Evolutionary conservation across 345 rosid species (phyloP).

Genomic region (Populus nigra): DNA sequence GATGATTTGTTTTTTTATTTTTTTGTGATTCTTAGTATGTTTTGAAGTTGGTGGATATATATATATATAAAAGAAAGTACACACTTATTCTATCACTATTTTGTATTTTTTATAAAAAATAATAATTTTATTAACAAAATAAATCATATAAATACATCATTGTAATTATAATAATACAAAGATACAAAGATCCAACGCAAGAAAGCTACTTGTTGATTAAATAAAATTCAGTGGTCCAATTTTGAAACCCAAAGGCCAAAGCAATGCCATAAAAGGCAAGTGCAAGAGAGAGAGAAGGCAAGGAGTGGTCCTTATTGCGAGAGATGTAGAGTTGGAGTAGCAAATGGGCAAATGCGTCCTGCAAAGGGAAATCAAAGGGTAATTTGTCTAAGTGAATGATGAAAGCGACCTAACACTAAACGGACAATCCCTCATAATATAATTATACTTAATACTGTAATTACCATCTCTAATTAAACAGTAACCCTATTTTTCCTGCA

Average conservation of each 20-base stretch:
- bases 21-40: too few relatives aligned
- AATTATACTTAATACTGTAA: neutral
- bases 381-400: constrained; percentile 22
- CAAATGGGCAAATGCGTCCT: constrained; percentile 8
- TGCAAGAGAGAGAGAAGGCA: constrained; percentile 20
- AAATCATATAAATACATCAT: too few relatives aligned
- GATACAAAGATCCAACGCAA: too few relatives aligned
- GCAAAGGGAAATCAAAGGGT: neutral
- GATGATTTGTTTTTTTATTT: too few relatives aligned
- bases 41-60: too few relatives aligned
- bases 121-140: too few relatives aligned
- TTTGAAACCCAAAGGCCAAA: constrained; percentile 3
- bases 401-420: constrained; percentile 33
- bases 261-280: constrained; percentile 28
- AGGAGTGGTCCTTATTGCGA: neutral
- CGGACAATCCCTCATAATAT: neutral
- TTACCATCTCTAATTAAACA: neutral
- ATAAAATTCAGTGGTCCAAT: neutral
- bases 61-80: too few relatives aligned
- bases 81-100: too few relatives aligned
- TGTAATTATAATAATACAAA: too few relatives aligned
- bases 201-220: too few relatives aligned
- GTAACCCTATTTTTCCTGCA: neutral
- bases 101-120: too few relatives aligned
- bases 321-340: neutral